Evolutionary conservation across 495 filamentous ascomycete species (phyloP).

Genomic region (Geoglossum glabrum): DNA sequence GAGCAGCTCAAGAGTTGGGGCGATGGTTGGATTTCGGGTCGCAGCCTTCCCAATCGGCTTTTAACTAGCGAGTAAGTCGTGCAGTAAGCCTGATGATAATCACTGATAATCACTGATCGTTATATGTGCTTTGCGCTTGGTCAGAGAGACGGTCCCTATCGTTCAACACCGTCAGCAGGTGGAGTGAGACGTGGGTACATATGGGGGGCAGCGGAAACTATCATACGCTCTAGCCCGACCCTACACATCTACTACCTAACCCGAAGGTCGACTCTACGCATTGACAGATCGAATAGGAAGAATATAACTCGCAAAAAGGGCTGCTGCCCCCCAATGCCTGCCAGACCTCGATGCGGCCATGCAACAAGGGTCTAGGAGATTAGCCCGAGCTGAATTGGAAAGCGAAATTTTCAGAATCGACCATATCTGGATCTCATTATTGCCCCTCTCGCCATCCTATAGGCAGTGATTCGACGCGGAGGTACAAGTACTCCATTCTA

Average conservation of each 20-base stretch:
- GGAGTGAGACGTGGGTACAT: not conserved
- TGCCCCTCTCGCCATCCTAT: not conserved
- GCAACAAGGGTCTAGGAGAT: constrained; percentile 1
- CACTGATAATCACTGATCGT: too few relatives aligned
- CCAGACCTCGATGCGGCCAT: not conserved
- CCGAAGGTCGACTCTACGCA: not conserved
- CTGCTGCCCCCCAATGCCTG: not conserved
- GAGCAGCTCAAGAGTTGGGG: not conserved
- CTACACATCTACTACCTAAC: too few relatives aligned
- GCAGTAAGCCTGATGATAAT: not conserved
- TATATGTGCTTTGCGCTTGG: not conserved
- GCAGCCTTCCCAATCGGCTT: not conserved
- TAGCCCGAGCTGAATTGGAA: not conserved
- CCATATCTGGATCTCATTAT: not conserved
- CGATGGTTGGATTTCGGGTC: not conserved
- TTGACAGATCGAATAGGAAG: not conserved
- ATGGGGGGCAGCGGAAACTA: not conserved
- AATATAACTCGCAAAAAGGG: not conserved
- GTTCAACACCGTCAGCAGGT: not conserved
- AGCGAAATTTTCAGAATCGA: not conserved
- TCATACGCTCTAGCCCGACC: not conserved
- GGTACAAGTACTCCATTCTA: too few relatives aligned
- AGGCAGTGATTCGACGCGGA: not conserved
- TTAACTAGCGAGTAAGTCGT: not conserved
- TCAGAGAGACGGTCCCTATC: not conserved